Conservation (phyloP, 2,329 filamentous ascomycete genomes). For the Pseudogymnoascus destructans region DNA sequence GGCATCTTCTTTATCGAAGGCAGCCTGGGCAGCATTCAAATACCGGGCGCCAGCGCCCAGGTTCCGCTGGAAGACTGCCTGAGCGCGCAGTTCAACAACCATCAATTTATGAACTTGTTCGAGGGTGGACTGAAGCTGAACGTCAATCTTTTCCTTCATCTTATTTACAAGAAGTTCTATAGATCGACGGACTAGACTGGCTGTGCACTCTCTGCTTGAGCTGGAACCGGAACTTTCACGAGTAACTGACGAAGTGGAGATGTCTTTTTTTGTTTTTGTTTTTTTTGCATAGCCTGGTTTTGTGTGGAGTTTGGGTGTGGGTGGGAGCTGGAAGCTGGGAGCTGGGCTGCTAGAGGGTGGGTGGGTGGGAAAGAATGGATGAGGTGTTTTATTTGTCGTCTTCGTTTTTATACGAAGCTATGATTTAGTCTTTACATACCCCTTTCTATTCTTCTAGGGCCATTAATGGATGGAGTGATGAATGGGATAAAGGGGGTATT, state of each 20-base stretch:
- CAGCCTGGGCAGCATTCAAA: slow-evolving; percentile 82
- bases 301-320: slow-evolving; percentile 6
- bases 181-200: slow-evolving; percentile 32
- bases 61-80: slow-evolving; percentile 86
- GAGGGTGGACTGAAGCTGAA: slow-evolving; percentile 77
- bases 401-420: slow-evolving; percentile 2
- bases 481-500: slow-evolving; percentile 2
- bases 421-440: slow-evolving; percentile 7
- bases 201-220: background rate
- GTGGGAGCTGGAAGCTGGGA: background rate
- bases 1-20: slow-evolving; percentile 90
- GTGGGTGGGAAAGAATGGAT: background rate
- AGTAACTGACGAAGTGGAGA: background rate
- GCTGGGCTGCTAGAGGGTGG: background rate
- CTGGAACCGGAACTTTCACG: background rate
- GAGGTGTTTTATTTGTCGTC: slow-evolving; percentile 1
- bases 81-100: slow-evolving; percentile 93
- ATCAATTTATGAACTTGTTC: slow-evolving; percentile 92
- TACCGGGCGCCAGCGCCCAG: slow-evolving; percentile 80
- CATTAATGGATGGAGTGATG: slow-evolving; percentile 1
- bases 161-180: slow-evolving; percentile 99
- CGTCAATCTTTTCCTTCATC: slow-evolving; percentile 89
- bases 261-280: background rate
- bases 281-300: slow-evolving; percentile 8
- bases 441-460: slow-evolving; percentile 1